These are phyloP conservation scores for Tulasnella sp. DNA, from an alignment of 768 basidiomycete species.

Conservation along the genomic window DNA sequence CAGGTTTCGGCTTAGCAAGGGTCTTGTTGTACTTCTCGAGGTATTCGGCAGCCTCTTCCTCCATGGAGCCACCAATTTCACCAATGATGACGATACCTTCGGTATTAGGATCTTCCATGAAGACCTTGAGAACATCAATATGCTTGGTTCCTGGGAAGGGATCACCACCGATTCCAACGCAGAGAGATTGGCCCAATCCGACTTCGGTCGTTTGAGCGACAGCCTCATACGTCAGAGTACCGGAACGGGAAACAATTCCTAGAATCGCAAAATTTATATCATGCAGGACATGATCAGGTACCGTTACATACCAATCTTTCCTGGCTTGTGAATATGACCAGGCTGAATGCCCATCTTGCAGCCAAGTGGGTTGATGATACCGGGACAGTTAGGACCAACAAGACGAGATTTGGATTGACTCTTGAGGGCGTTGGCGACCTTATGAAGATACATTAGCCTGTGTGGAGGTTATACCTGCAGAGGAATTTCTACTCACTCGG, in stretches of 20 bases:
- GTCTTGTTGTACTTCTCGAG: slow-evolving; percentile 88
- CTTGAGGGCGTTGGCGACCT: slow-evolving; percentile 91
- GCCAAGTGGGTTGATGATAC: slow-evolving; percentile 90
- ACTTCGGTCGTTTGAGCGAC: slow-evolving; percentile 94
- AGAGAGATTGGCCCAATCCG: slow-evolving; percentile 91
- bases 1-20: slow-evolving; percentile 75
- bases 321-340: slow-evolving; percentile 92
- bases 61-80: slow-evolving; percentile 98
- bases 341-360: slow-evolving; percentile 99
- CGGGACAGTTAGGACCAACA: slow-evolving; percentile 97
- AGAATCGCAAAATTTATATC: background rate
- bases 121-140: slow-evolving; percentile 88
- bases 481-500: slow-evolving; percentile 37
- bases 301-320: slow-evolving; percentile 65
- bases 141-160: slow-evolving; percentile 95
- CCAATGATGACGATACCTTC: slow-evolving; percentile 96
- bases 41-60: slow-evolving; percentile 98
- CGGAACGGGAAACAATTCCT: slow-evolving; percentile 93
- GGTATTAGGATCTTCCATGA: slow-evolving; percentile 87
- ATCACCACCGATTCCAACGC: slow-evolving; percentile 95
- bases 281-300: background rate
- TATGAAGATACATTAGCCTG: background rate
- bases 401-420: slow-evolving; percentile 89
- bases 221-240: slow-evolving; percentile 95
- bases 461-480: background rate